Conservation (phyloP, 257 asterid species). For the Linaria vulgaris region DNA sequence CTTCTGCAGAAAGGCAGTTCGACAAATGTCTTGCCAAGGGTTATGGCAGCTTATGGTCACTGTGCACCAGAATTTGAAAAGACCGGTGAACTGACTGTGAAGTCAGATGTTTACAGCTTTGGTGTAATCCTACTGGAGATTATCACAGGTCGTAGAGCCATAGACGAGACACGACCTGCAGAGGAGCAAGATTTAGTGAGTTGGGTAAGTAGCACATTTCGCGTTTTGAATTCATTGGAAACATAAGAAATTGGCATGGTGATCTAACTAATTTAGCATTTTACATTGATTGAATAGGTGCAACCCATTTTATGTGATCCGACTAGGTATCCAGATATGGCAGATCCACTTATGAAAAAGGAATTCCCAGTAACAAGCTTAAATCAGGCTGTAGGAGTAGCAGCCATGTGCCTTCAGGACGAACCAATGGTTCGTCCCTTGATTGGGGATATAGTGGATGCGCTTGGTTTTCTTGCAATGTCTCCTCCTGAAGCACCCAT, state of each 20-base stretch:
- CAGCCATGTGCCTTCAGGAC: constrained; percentile 85
- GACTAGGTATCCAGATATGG: constrained; percentile 58
- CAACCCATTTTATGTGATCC: constrained; percentile 64
- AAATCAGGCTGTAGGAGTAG: constrained; percentile 75
- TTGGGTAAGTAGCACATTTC: constrained; percentile 47
- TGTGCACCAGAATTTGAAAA: constrained; percentile 68
- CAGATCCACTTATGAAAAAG: constrained; percentile 56
- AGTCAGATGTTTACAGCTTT: constrained; percentile 67
- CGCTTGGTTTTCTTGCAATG: constrained; percentile 57
- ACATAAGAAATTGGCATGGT: neutral
- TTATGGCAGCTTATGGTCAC: constrained; percentile 52
- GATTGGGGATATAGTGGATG: constrained; percentile 66
- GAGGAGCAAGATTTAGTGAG: constrained; percentile 61
- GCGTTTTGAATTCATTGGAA: neutral
- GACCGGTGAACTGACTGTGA: constrained; percentile 50
- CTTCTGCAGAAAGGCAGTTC: constrained; percentile 44
- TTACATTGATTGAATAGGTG: constrained; percentile 41
- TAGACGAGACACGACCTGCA: constrained; percentile 44
- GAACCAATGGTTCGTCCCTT: constrained; percentile 72
- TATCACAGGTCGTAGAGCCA: constrained; percentile 64
- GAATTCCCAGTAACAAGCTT: constrained; percentile 48
- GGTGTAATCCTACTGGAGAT: constrained; percentile 69
- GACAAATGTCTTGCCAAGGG: constrained; percentile 42
- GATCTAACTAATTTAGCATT: constrained; percentile 11
- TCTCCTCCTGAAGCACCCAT: constrained; percentile 52